Evolutionary conservation across 345 rosid genomes (phyloP).

Genomic region (Stellera chamaejasme): DNA sequence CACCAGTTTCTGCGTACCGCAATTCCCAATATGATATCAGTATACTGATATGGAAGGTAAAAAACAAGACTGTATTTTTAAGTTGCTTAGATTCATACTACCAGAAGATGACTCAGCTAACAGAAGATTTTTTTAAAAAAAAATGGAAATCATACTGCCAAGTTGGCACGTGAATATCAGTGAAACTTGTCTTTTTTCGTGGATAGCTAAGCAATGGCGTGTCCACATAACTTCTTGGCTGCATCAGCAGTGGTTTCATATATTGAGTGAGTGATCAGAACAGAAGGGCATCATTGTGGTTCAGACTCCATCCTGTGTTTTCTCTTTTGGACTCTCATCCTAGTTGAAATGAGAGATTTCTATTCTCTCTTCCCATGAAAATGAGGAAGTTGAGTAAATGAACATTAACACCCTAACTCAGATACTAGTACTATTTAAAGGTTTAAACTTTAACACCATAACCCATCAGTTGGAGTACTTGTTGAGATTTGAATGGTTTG

Average conservation of each 20-base stretch:
- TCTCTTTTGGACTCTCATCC: slow-evolving; percentile 2
- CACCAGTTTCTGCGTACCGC: slow-evolving; percentile 81
- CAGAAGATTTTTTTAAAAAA: background rate
- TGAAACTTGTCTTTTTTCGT: slow-evolving; percentile 21
- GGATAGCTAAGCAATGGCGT: slow-evolving; percentile 2
- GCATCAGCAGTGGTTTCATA: slow-evolving; percentile 1
- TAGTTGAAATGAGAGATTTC: background rate
- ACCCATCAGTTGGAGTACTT: background rate
- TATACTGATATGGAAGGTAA: slow-evolving; percentile 96
- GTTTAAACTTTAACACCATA: too few relatives aligned
- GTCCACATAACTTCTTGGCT: slow-evolving; percentile 11
- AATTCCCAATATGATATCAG: slow-evolving; percentile 93
- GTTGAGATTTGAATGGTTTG: background rate
- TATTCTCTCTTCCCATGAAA: background rate
- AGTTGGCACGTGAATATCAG: slow-evolving; percentile 19
- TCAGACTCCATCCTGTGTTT: slow-evolving; percentile 11
- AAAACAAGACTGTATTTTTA: slow-evolving; percentile 2
- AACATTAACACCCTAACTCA: too few relatives aligned
- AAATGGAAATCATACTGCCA: slow-evolving; percentile 9
- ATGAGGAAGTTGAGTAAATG: too few relatives aligned
- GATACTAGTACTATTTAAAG: too few relatives aligned
- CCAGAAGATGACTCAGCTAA: background rate
- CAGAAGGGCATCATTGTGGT: slow-evolving; percentile 9
- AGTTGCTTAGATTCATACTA: background rate
- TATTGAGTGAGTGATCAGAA: slow-evolving; percentile 10